phyloP scores from a whole-genome alignment of 2,329 filamentous ascomycete genomes.

The Nemania abortiva region DNA sequence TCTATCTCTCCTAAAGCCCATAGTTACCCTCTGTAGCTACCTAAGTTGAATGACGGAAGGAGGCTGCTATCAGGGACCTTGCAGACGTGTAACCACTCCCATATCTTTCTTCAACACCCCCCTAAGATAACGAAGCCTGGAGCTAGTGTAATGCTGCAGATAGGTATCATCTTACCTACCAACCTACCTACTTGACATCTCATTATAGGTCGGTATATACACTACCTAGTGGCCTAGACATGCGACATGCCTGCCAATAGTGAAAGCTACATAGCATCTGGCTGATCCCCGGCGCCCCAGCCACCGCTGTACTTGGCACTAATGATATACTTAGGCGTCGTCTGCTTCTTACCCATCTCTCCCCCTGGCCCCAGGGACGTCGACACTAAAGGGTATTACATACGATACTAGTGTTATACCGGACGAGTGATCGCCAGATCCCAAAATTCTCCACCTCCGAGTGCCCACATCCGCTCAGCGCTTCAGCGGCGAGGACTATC shows the following conservation, averaged over 20 bases:
- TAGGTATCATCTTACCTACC: background rate
- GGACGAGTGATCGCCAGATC: constrained; percentile 34
- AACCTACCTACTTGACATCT: background rate
- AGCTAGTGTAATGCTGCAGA: background rate
- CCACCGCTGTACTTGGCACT: constrained; percentile 20
- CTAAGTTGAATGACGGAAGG: background rate
- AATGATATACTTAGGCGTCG: background rate
- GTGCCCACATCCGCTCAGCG: constrained; percentile 29
- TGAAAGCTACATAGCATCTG: background rate
- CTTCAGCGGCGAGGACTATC: constrained; percentile 5
- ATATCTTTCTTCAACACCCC: background rate
- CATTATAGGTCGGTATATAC: background rate
- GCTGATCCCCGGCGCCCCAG: constrained; percentile 16
- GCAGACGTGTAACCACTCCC: background rate
- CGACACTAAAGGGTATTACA: constrained; percentile 7
- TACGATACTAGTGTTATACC: constrained; percentile 8
- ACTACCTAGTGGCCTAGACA: too few relatives aligned
- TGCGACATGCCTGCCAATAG: constrained; percentile 1
- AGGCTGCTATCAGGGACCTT: constrained; percentile 13
- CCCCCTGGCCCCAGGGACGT: constrained; percentile 26
- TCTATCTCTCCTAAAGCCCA: constrained; percentile 18
- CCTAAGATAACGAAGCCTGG: constrained; percentile 3
- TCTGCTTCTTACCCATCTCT: background rate
- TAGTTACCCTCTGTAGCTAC: constrained; percentile 5
- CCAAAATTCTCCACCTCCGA: constrained; percentile 33